Evolutionary conservation across 225 moss, liverwort and hornwort genomes (phyloP), one percentile per base, ranked within the genome.

Genomic region (Physcomitrium patens): DNA sequence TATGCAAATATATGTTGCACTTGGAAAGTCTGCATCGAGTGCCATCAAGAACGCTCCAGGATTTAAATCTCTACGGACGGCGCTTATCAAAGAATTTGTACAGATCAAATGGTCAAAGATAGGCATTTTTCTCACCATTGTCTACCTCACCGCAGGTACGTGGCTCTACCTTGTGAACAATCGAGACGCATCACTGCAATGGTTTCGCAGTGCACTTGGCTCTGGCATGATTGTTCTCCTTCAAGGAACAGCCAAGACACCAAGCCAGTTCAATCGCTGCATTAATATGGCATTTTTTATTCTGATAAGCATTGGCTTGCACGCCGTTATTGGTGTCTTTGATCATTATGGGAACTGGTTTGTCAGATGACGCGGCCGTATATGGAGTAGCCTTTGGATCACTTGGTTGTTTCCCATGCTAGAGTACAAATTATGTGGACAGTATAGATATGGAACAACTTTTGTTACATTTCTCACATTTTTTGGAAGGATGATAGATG

Each of bases 381-480:
- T 24, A 24, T 24, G 24, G 24, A 24, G 24, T 24, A 24, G 24
- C 24, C 26, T 27, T 12, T 59, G 27, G 12, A 59, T 26, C 59
- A 59, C 14, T 59, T 59, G 59, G 59, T 59, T 59, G 59, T 24
- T 59, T 59, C 12, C 59, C 12, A 59, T 59, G 12, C 1, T 59
- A 24, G 59, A 59, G 59, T 59, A 26, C 14, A 3, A 14, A 7
- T 26, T 12, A 0, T 15, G 14, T 27, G 27, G 27, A 0, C 12
- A 27, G 59, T 59, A 59, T 23, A 59, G 1, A 27, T 59, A 59
- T 27, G 26, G 59, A 59, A 59, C 59, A 59, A 59, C 26, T 59
- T 59, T 26, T 59, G 24, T 24, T 24, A 1, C 24, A 24, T 24
- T 24, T 24, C 24, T 24, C 3, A 59, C 59, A 1, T 59, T 59